Base-by-base conservation (phyloP, 371 early-diverging fungal species). In the Haplosporangium sp. region DNA sequence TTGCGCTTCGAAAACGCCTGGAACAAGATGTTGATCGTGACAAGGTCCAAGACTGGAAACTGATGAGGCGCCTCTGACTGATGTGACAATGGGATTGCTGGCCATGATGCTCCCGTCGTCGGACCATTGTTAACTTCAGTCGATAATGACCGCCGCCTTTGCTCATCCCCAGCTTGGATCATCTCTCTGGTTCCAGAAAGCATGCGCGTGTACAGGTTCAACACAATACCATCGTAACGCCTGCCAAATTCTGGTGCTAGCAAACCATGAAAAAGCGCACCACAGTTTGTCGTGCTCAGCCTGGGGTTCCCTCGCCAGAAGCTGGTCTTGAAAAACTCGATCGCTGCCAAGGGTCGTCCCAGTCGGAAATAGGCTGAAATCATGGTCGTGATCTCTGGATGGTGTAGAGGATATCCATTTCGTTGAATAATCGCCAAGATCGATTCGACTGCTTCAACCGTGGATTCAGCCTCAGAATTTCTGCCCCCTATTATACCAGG, bases 331-430 rank as follows among this genome's bases (percentile, higher is more conserved):
- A 77, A 77, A 47, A 70, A 77, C 59, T 72, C 77, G 29, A 77
- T 77, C 41, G 77, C 77, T 1, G 72, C 77, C n/a, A 63, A 21
- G 0, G 77, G 77, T n/a, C 77, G 67, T 46, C 77, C 77, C 59
- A 77, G 50, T 45, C 72, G 63, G 51, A 67, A 77, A 52, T 77
- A 77, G 10, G 72, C 77, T 20, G 77, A 63, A 6, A 77, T 53
- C 42, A 72, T 59, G 1, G 77, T 64, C 6, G 77, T 77, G 55
- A 77, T 71, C 54, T 71, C 67, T 2, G 72, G 41, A 20, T 71
- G 68, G 41, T 67, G 51, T 8, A 70, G 38, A 2, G 72, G 65
- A 6, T 59, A 45, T 8, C 42, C 48, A 20, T 67, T 72, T 20
- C 60, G 61, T 36, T 64, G 60, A 38, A 77, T 40, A 20, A 77